These are phyloP conservation scores for Meredithiella fracta DNA, from an alignment of 2,329 filamentous ascomycete species.

Conservation along the genomic window DNA sequence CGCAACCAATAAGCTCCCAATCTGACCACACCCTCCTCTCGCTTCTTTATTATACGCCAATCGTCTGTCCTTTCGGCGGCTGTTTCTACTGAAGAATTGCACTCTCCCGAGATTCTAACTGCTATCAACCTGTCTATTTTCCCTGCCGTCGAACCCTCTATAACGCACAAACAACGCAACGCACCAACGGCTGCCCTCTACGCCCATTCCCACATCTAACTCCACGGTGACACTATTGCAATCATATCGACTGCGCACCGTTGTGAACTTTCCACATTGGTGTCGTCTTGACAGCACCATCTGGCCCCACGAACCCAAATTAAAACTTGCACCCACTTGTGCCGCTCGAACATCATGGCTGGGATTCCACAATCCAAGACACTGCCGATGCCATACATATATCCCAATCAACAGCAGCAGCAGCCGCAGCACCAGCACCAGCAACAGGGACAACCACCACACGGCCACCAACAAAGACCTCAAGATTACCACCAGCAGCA, in stretches of 20 bases:
- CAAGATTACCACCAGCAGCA: constrained; percentile 1
- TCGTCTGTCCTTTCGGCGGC: no score
- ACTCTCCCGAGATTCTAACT: no score
- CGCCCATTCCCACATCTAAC: background rate
- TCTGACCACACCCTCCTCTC: no score
- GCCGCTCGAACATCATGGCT: constrained; percentile 1
- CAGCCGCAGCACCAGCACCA: constrained; percentile 1
- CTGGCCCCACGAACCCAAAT: background rate
- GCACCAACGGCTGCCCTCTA: background rate
- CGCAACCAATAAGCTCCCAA: no score
- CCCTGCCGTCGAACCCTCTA: background rate
- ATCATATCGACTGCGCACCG: background rate
- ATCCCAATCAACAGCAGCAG: constrained; percentile 1
- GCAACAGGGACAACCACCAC: background rate
- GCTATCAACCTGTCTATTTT: background rate
- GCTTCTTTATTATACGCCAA: no score
- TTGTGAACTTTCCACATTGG: background rate
- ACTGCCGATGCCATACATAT: constrained; percentile 6
- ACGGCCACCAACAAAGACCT: background rate
- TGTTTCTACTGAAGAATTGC: no score
- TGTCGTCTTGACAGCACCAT: background rate
- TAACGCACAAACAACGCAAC: background rate
- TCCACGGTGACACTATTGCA: background rate
- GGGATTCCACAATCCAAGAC: constrained; percentile 5
- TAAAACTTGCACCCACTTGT: background rate